Evolutionary conservation across 148 eudicot genomes (phyloP).

Genomic region (Vaccinium macrocarpon): DNA sequence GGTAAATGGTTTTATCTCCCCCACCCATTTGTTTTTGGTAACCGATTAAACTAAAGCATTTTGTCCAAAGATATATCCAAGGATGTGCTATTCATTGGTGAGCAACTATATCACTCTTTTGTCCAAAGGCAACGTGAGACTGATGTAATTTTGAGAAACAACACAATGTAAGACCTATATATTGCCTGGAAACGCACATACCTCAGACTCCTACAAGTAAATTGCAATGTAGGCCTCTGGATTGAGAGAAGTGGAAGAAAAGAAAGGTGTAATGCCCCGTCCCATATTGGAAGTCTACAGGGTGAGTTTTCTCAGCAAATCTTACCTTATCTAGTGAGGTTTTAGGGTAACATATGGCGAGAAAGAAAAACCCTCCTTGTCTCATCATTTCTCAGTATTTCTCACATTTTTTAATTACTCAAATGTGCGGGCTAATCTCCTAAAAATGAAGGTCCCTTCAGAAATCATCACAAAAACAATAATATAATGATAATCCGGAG

Average conservation of each 20-base stretch:
- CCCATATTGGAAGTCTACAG: no score
- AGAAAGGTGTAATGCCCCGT: neutral
- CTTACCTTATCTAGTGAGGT: neutral
- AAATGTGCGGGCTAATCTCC: neutral
- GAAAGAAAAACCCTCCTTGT: neutral
- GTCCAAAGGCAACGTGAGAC: neutral
- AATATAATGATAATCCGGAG: neutral
- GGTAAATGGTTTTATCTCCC: neutral
- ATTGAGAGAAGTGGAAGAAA: neutral
- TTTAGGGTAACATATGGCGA: neutral
- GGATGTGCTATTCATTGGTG: neutral
- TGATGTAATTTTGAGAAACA: neutral
- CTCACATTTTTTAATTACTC: neutral
- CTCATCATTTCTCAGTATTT: neutral
- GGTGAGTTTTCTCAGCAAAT: neutral
- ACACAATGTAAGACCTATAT: neutral
- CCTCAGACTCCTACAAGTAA: neutral
- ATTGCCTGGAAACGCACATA: conserved; percentile 4
- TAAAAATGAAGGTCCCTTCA: neutral
- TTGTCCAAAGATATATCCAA: neutral
- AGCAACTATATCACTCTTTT: neutral
- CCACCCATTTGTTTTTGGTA: neutral
- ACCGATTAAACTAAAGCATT: conserved; percentile 6
- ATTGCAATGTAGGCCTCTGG: neutral
- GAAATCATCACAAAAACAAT: neutral